Evolutionary conservation across 140 eudicot species (phyloP).

Genomic region (Bidens hawaiensis): DNA sequence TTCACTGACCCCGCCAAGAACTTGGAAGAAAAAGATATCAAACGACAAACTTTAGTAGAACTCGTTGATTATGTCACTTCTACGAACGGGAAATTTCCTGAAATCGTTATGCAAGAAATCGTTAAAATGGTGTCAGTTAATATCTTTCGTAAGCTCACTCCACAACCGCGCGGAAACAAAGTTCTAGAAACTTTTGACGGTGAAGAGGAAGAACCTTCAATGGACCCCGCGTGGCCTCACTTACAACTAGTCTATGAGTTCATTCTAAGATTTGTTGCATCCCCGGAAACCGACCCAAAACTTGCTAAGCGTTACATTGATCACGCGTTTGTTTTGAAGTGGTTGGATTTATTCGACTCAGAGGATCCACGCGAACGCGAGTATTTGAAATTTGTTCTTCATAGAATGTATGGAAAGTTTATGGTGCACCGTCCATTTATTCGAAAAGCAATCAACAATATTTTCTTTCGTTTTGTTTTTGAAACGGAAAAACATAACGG

Average conservation of each 20-base stretch:
- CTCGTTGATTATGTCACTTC: constrained; percentile 62
- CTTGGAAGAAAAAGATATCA: constrained; percentile 65
- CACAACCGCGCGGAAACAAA: constrained; percentile 68
- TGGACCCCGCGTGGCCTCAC: constrained; percentile 81
- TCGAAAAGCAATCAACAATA: constrained; percentile 66
- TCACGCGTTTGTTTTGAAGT: constrained; percentile 48
- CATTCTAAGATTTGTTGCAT: constrained; percentile 67
- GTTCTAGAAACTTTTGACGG: constrained; percentile 55
- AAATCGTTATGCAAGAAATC: constrained; percentile 59
- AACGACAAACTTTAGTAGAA: constrained; percentile 54
- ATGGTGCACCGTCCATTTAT: constrained; percentile 79
- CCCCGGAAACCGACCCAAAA: constrained; percentile 74
- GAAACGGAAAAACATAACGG: constrained; percentile 84
- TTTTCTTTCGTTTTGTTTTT: constrained; percentile 60
- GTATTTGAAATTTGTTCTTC: constrained; percentile 61
- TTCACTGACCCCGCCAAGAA: constrained; percentile 58
- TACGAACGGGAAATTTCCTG: constrained; percentile 54
- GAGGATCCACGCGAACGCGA: constrained; percentile 77
- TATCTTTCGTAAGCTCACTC: constrained; percentile 43
- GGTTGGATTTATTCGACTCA: constrained; percentile 65
- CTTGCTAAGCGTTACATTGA: constrained; percentile 68
- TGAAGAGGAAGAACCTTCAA: constrained; percentile 74
- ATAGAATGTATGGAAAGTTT: constrained; percentile 69
- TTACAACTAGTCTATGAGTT: constrained; percentile 61
- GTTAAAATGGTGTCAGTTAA: constrained; percentile 59